Evolutionary conservation across 1,284 basidiomycete genomes (phyloP).

Genomic region (Moniliella sp.): DNA sequence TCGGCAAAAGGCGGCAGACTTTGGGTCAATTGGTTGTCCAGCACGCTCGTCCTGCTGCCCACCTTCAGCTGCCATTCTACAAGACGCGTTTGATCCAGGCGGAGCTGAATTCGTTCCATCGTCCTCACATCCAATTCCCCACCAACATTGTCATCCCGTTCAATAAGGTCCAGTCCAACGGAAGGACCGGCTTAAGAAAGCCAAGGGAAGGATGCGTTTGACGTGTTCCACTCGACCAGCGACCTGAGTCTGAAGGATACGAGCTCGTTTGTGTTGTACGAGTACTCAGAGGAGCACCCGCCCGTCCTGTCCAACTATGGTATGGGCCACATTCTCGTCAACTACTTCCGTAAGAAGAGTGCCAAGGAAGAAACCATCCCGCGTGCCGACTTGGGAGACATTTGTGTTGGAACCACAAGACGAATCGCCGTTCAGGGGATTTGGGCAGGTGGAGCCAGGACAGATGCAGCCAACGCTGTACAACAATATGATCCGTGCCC

Average conservation of each 20-base stretch:
- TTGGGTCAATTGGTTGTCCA: conserved; percentile 88
- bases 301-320: conserved; percentile 89
- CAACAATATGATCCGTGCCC: conserved; percentile 78
- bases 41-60: conserved; percentile 87
- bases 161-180: conserved; percentile 67
- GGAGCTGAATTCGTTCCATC: conserved; percentile 83
- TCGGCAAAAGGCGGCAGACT: conserved; percentile 63
- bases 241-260: conserved; percentile 32
- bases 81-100: conserved; percentile 80
- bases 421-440: conserved; percentile 92
- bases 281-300: conserved; percentile 57
- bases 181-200: conserved; percentile 59
- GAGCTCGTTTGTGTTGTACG: conserved; percentile 27
- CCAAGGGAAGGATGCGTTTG: conserved; percentile 44
- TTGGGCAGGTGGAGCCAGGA: conserved; percentile 74
- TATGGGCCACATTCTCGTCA: conserved; percentile 94
- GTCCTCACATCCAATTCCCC: conserved; percentile 80
- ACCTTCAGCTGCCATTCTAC: conserved; percentile 60
- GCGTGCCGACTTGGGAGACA: conserved; percentile 79
- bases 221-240: conserved; percentile 24
- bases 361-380: conserved; percentile 83
- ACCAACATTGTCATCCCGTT: conserved; percentile 73
- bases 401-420: conserved; percentile 88
- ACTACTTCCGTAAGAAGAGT: conserved; percentile 90
- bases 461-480: conserved; percentile 80